Conservation (phyloP, 2,329 filamentous ascomycete species). For the Phoma sp. region DNA sequence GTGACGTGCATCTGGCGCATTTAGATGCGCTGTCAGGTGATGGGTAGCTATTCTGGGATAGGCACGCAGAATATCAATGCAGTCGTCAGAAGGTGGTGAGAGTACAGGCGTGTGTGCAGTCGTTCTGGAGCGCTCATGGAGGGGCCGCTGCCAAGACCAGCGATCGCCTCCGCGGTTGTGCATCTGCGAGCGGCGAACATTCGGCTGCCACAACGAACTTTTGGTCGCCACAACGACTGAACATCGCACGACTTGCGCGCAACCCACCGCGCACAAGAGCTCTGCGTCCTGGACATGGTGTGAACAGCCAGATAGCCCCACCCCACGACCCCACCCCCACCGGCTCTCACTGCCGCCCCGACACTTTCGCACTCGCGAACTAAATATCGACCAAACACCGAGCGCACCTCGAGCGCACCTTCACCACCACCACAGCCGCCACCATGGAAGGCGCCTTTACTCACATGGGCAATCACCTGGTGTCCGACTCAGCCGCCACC, state of each 20-base stretch:
- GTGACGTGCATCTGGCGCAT: not conserved
- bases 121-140: not conserved
- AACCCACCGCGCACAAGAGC: conserved; percentile 24
- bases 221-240: conserved; percentile 29
- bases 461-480: conserved; percentile 84
- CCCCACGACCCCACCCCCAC: conserved; percentile 15
- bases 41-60: not conserved
- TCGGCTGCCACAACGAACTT: conserved; percentile 20
- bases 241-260: conserved; percentile 22
- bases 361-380: conserved; percentile 16
- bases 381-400: conserved; percentile 17
- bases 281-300: conserved; percentile 34
- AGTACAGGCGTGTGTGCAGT: not conserved
- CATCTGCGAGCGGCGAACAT: conserved; percentile 13
- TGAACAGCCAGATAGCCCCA: conserved; percentile 19
- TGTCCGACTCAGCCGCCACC: conserved; percentile 82
- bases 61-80: too few relatives aligned
- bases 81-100: not conserved
- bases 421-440: conserved; percentile 19
- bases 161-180: conserved; percentile 12
- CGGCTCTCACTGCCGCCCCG: conserved; percentile 13
- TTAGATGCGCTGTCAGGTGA: conserved; percentile 1
- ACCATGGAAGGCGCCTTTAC: conserved; percentile 87
- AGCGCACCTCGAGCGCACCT: conserved; percentile 11
- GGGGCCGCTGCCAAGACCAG: conserved; percentile 4